Evolutionary conservation across 2,329 filamentous ascomycete genomes (phyloP).

Genomic region (Rosellinia necatrix): DNA sequence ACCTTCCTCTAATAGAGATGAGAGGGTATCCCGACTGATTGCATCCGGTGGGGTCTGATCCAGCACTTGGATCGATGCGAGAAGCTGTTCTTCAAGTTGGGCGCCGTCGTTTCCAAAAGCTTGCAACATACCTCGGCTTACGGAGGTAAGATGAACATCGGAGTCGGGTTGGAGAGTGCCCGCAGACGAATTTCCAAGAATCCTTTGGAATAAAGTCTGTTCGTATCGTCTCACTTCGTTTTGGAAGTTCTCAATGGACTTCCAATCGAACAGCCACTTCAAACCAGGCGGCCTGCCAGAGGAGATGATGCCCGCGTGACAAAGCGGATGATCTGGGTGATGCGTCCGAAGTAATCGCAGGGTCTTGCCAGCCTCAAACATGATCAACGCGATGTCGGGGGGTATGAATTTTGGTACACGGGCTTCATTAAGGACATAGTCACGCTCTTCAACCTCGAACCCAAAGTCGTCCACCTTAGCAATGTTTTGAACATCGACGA

Average conservation of each 20-base stretch:
- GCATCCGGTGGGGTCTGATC: slow-evolving; percentile 41
- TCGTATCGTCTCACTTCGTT: slow-evolving; percentile 61
- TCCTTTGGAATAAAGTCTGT: slow-evolving; percentile 41
- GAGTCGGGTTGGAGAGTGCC: background rate
- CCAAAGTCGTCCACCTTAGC: slow-evolving; percentile 63
- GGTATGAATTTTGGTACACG: slow-evolving; percentile 75
- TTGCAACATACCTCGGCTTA: slow-evolving; percentile 40
- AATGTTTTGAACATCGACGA: slow-evolving; percentile 63
- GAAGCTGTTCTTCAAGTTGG: slow-evolving; percentile 53
- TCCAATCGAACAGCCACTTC: slow-evolving; percentile 75
- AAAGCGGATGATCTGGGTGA: slow-evolving; percentile 73
- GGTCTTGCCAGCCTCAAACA: slow-evolving; percentile 83
- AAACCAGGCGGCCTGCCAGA: slow-evolving; percentile 59
- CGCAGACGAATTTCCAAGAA: slow-evolving; percentile 13
- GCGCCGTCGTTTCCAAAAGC: slow-evolving; percentile 55
- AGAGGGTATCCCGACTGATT: slow-evolving; percentile 43
- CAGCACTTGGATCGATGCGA: slow-evolving; percentile 56
- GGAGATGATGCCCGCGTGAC: slow-evolving; percentile 53
- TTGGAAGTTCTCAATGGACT: slow-evolving; percentile 68
- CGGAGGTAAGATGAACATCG: background rate
- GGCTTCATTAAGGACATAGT: slow-evolving; percentile 66
- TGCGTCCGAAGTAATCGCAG: slow-evolving; percentile 72
- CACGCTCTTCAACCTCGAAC: slow-evolving; percentile 59
- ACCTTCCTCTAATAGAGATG: slow-evolving; percentile 46
- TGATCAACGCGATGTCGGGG: slow-evolving; percentile 66